Base-by-base conservation (phyloP, 768 basidiomycete species). In the Sporobolomyces phaffii region DNA sequence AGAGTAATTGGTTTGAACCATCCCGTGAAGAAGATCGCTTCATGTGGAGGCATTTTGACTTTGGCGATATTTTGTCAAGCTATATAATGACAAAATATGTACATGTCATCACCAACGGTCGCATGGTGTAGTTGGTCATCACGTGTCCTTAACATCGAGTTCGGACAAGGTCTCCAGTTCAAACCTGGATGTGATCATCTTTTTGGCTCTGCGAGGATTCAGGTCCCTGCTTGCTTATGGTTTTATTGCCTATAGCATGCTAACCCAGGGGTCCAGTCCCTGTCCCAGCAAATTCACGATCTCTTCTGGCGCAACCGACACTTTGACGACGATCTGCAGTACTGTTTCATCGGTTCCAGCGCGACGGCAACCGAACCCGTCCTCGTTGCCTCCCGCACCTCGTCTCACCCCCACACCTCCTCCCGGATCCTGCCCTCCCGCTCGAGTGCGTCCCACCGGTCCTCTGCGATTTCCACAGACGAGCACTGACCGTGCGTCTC, bases 341-440 rank as follows among this genome's bases (percentile, higher is more conserved):
- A n/a, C n/a, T n/a, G n/a, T n/a, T n/a, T n/a, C n/a, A n/a, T n/a
- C n/a, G n/a, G n/a, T n/a, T n/a, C n/a, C n/a, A n/a, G n/a, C n/a
- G n/a, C n/a, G n/a, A n/a, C n/a, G n/a, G n/a, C 13, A 34, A 3
- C 22, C 51, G 33, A 31, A 17, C 22, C 22, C 22, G 26, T 29
- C 17, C 14, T 29, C n/a, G 18, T 29, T 26, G 18, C 17, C 11
- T 45, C 8, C 48, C 48, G 9, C 11, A 26, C 6, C 28, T 29
- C 48, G 20, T 15, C 67, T 52, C 78, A 78, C n/a, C 72, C 88
- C 90, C 90, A 93, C 62, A 89, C 90, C 73, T 94, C 91, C 72
- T 92, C 91, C 40, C 86, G 81, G 59, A 91, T 74, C 72, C 87
- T 80, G 8, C 86, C 87, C 54, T 84, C 82, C 48, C 80, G 80